Conservation (phyloP, 2,329 filamentous ascomycete genomes). For the Rugonectria rugulosa region DNA sequence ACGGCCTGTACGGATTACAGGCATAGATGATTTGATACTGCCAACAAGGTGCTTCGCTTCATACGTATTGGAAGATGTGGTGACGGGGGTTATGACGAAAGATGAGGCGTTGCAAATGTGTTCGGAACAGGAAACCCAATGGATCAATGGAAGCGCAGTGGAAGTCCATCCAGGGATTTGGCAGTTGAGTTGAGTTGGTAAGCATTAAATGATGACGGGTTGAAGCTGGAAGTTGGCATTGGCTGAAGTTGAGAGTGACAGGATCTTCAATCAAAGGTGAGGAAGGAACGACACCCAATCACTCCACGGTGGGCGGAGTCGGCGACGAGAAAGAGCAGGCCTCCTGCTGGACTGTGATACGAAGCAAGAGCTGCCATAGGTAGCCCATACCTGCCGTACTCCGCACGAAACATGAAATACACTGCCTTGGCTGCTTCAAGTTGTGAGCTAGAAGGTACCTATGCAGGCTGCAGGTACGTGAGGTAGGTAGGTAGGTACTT, state of each 20-base stretch:
- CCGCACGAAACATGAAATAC: too few relatives aligned
- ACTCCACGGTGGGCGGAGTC: not conserved
- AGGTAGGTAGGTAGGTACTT: not conserved
- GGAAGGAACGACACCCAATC: conserved; percentile 3
- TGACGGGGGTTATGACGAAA: not conserved
- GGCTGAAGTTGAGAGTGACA: not conserved
- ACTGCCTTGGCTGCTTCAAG: too few relatives aligned
- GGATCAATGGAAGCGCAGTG: too few relatives aligned
- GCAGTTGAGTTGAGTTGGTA: not conserved
- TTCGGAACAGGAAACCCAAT: too few relatives aligned
- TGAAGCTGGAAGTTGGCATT: not conserved
- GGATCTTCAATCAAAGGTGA: not conserved
- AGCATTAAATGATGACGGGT: not conserved
- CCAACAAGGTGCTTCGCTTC: too few relatives aligned
- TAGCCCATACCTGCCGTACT: too few relatives aligned
- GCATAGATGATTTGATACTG: not conserved
- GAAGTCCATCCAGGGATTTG: not conserved
- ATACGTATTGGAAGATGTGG: not conserved
- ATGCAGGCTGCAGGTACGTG: not conserved
- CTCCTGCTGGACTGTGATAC: not conserved
- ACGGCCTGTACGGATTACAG: too few relatives aligned
- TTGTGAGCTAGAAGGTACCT: not conserved
- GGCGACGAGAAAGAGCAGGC: not conserved
- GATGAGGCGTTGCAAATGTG: too few relatives aligned
- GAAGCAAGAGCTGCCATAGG: too few relatives aligned